Conservation (phyloP, 2,329 filamentous ascomycete genomes). For the Botrytis paeoniae region DNA sequence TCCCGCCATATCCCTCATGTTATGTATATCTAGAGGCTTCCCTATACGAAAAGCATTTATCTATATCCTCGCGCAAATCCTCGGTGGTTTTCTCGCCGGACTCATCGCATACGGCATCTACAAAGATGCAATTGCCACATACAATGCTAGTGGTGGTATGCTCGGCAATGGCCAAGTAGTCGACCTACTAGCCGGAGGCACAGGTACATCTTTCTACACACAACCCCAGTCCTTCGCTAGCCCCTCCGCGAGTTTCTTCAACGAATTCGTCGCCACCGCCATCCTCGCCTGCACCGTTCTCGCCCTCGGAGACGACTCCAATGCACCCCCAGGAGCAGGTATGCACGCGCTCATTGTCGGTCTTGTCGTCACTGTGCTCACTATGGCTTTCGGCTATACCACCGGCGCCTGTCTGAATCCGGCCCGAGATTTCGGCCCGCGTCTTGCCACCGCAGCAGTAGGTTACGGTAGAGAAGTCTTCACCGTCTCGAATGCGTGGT, state of each 20-base stretch:
- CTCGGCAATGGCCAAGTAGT: constrained; percentile 2
- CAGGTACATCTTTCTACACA: constrained; percentile 11
- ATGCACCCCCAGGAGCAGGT: constrained; percentile 47
- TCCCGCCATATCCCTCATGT: constrained; percentile 44
- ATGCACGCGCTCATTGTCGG: constrained; percentile 51
- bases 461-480: constrained; percentile 45
- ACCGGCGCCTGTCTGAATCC: constrained; percentile 50
- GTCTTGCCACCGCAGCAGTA: constrained; percentile 44
- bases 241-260: constrained; percentile 44
- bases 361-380: constrained; percentile 41
- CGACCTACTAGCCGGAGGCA: constrained; percentile 2
- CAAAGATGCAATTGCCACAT: constrained; percentile 20
- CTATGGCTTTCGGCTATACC: constrained; percentile 45
- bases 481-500: constrained; percentile 39
- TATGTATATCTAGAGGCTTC: constrained; percentile 51
- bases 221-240: constrained; percentile 24
- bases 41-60: constrained; percentile 49
- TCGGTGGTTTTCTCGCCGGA: constrained; percentile 49
- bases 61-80: constrained; percentile 51
- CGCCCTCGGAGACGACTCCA: constrained; percentile 46
- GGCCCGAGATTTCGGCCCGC: constrained; percentile 48
- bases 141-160: constrained; percentile 6
- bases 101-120: constrained; percentile 44
- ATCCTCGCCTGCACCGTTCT: constrained; percentile 44
- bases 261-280: constrained; percentile 45